Conservation (phyloP, 2,329 filamentous ascomycete genomes). For the Aspergillus ruber region DNA sequence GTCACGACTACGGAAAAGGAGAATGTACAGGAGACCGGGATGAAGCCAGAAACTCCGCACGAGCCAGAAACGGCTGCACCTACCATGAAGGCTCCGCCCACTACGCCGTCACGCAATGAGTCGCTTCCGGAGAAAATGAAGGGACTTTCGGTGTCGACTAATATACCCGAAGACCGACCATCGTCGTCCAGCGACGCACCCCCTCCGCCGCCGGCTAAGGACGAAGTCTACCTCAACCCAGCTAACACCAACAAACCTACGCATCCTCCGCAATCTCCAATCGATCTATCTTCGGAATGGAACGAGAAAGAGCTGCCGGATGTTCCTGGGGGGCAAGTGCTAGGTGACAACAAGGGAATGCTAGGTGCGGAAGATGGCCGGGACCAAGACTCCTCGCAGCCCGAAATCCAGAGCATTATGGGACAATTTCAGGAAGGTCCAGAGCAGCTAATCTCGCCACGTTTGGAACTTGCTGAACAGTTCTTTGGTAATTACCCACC, state of each 20-base stretch:
- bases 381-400: conserved; percentile 60
- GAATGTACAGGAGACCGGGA: conserved; percentile 4
- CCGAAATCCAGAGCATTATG: conserved; percentile 97
- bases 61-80: conserved; percentile 2
- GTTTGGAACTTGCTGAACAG: conserved; percentile 75
- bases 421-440: conserved; percentile 79
- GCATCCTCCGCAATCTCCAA: conserved; percentile 32
- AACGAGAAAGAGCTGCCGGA: conserved; percentile 36
- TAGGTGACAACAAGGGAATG: conserved; percentile 42
- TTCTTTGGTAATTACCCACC: conserved; percentile 73
- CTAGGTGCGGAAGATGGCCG: conserved; percentile 52
- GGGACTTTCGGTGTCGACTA: conserved; percentile 24
- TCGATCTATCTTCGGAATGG: conserved; percentile 30
- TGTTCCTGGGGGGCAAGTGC: conserved; percentile 22
- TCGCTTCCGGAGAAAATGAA: conserved; percentile 24
- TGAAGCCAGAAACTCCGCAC: conserved; percentile 6
- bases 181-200: conserved; percentile 22
- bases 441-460: conserved; percentile 87
- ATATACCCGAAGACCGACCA: conserved; percentile 12
- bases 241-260: conserved; percentile 36
- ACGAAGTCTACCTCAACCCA: conserved; percentile 47
- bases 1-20: conserved; percentile 14
- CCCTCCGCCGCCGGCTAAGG: conserved; percentile 46
- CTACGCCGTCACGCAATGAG: conserved; percentile 13
- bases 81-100: conserved; percentile 6